Evolutionary conservation across 139 green algal genomes (phyloP).

Genomic region (Micromonas pusilla): DNA sequence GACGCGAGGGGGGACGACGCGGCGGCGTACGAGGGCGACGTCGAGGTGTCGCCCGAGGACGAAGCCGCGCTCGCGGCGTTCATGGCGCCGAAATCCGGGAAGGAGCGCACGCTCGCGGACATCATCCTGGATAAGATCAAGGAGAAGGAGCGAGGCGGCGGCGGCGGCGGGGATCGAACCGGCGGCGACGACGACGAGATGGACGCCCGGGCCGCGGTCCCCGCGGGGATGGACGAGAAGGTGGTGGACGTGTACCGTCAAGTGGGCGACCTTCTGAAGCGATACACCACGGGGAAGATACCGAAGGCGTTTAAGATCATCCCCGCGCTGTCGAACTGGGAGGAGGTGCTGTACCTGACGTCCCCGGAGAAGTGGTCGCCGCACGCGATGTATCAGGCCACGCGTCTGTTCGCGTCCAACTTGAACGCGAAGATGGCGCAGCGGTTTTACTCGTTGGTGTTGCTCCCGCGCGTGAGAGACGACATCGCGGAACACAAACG

Average conservation of each 20-base stretch:
- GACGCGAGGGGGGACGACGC: slow-evolving; percentile 15
- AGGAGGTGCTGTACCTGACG: slow-evolving; percentile 92
- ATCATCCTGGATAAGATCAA: slow-evolving; percentile 77
- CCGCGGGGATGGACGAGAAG: slow-evolving; percentile 62
- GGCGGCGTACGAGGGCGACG: slow-evolving; percentile 25
- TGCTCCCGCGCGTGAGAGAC: slow-evolving; percentile 77
- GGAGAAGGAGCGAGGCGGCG: slow-evolving; percentile 44
- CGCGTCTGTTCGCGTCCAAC: slow-evolving; percentile 93
- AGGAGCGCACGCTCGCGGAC: slow-evolving; percentile 65
- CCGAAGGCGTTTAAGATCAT: slow-evolving; percentile 99
- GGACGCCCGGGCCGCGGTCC: neutral
- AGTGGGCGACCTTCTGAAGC: slow-evolving; percentile 47
- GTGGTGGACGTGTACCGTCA: slow-evolving; percentile 41
- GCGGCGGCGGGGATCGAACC: neutral
- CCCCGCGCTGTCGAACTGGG: slow-evolving; percentile 90
- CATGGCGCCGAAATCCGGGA: slow-evolving; percentile 34
- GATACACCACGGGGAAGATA: slow-evolving; percentile 75
- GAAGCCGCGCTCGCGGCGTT: slow-evolving; percentile 78
- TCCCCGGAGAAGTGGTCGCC: slow-evolving; percentile 66
- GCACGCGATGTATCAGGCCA: slow-evolving; percentile 83
- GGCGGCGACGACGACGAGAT: neutral
- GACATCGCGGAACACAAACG: slow-evolving; percentile 79
- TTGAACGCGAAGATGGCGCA: slow-evolving; percentile 82
- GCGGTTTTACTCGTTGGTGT: slow-evolving; percentile 88
- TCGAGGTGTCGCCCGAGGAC: slow-evolving; percentile 46